phyloP scores from a whole-genome alignment of 2,329 filamentous ascomycete genomes.

The Pseudopithomyces chartarum region DNA sequence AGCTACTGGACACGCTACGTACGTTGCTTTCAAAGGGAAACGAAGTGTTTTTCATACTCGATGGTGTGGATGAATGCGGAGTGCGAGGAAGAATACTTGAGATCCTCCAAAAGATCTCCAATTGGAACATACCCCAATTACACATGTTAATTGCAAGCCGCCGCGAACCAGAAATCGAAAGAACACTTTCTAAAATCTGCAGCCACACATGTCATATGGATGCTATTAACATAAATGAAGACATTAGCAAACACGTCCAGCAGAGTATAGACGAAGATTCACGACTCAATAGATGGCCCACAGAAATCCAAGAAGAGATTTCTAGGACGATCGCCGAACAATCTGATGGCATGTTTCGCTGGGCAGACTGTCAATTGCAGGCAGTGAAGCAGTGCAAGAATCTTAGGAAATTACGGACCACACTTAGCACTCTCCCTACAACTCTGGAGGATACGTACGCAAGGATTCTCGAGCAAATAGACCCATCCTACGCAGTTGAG shows the following conservation, averaged over 20 bases:
- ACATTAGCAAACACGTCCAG: constrained; percentile 7
- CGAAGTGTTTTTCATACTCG: constrained; percentile 7
- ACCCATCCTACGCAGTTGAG: background rate
- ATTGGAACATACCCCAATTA: background rate
- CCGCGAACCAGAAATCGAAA: constrained; percentile 8
- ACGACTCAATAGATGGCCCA: constrained; percentile 7
- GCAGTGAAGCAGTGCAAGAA: constrained; percentile 7
- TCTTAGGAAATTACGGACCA: background rate
- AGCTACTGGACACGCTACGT: background rate
- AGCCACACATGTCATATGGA: background rate
- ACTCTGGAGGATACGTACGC: constrained; percentile 12
- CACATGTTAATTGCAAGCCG: constrained; percentile 10
- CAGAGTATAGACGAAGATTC: constrained; percentile 2
- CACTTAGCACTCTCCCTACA: constrained; percentile 3
- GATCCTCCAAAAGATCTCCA: background rate
- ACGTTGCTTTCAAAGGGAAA: background rate
- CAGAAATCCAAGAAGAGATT: constrained; percentile 1
- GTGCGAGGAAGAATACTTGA: constrained; percentile 1
- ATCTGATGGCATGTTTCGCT: constrained; percentile 13
- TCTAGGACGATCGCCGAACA: background rate
- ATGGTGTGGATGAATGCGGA: constrained; percentile 12
- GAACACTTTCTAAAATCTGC: background rate
- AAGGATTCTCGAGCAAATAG: constrained; percentile 2
- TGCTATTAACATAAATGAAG: background rate
- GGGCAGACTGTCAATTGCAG: constrained; percentile 8